phyloP scores from a whole-genome alignment of 2,329 filamentous ascomycete genomes.

The Exutisphaerella laricina region DNA sequence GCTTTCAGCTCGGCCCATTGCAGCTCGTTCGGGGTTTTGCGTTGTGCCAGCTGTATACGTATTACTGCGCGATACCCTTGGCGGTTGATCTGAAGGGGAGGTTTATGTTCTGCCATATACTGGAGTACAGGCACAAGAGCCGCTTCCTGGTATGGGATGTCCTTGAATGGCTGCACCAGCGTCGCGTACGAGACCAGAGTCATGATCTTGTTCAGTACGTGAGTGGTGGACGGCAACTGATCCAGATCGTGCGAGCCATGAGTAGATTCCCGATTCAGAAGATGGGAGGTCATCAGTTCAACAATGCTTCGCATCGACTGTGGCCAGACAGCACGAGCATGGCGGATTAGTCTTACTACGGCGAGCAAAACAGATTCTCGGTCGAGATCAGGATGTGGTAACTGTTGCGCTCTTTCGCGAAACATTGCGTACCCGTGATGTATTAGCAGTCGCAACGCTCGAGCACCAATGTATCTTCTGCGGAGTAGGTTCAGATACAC shows the following conservation, averaged over 20 bases:
- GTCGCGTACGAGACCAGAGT: conserved; percentile 35
- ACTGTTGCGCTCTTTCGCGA: background rate
- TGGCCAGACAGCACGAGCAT: conserved; percentile 48
- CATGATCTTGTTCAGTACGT: conserved; percentile 28
- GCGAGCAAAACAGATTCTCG: conserved; percentile 33
- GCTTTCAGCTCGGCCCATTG: conserved; percentile 56
- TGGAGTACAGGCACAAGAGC: conserved; percentile 54
- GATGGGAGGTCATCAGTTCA: conserved; percentile 16
- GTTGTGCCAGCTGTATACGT: conserved; percentile 52
- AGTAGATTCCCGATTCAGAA: conserved; percentile 5
- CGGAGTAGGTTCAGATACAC: conserved; percentile 45
- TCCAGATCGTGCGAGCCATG: background rate
- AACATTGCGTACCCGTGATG: conserved; percentile 6
- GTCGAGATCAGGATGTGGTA: conserved; percentile 7
- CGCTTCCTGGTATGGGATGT: conserved; percentile 47
- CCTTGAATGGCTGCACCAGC: conserved; percentile 45
- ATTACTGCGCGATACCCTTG: conserved; percentile 53
- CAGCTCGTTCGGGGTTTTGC: conserved; percentile 51
- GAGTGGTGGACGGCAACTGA: conserved; percentile 7
- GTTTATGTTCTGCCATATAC: conserved; percentile 52
- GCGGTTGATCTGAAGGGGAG: conserved; percentile 51
- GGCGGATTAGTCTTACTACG: conserved; percentile 45
- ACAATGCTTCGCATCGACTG: conserved; percentile 33
- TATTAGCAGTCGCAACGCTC: conserved; percentile 41
- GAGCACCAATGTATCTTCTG: conserved; percentile 37